A percentile compares a stretch with the other conserved stretches of the same genome.
These are phyloP conservation scores for Beauveria sp. DNA, from an alignment of 2,329 filamentous ascomycete species.

Conservation along the genomic window DNA sequence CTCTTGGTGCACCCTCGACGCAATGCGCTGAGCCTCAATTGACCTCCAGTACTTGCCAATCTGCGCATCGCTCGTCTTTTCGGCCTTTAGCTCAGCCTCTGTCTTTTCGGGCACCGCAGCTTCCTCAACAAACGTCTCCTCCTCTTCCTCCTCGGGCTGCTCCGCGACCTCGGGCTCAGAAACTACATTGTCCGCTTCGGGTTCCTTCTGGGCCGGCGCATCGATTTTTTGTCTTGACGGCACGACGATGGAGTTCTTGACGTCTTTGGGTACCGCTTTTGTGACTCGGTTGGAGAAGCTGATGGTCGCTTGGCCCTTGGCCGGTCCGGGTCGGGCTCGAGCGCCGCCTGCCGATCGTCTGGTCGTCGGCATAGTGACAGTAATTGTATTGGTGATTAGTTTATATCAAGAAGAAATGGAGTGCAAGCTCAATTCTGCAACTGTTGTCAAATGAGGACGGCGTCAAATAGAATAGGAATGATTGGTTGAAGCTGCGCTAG, in stretches of 20 bases:
- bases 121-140: conserved; percentile 21
- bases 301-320: conserved; percentile 46
- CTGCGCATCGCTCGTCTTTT: conserved; percentile 57
- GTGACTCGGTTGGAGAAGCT: conserved; percentile 52
- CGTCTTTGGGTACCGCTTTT: conserved; percentile 41
- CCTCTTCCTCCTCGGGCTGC: conserved; percentile 19
- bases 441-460: background rate
- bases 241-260: conserved; percentile 36
- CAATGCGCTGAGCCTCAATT: conserved; percentile 61
- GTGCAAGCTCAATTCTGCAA: no score
- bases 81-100: conserved; percentile 49
- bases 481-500: background rate
- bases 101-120: conserved; percentile 33
- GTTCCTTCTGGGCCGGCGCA: conserved; percentile 16
- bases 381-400: background rate
- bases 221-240: conserved; percentile 29
- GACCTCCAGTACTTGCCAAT: conserved; percentile 71
- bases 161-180: conserved; percentile 14
- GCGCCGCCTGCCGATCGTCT: conserved; percentile 38
- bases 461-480: background rate
- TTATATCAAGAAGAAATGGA: background rate
- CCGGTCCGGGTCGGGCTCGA: conserved; percentile 27
- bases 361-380: conserved; percentile 37
- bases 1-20: conserved; percentile 70
- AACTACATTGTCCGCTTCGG: conserved; percentile 18